A percentile compares a stretch with the other conserved stretches of the same genome.
Evolutionary conservation across 305 asterid genomes (phyloP).

Genomic region (Rubia occidens): DNA sequence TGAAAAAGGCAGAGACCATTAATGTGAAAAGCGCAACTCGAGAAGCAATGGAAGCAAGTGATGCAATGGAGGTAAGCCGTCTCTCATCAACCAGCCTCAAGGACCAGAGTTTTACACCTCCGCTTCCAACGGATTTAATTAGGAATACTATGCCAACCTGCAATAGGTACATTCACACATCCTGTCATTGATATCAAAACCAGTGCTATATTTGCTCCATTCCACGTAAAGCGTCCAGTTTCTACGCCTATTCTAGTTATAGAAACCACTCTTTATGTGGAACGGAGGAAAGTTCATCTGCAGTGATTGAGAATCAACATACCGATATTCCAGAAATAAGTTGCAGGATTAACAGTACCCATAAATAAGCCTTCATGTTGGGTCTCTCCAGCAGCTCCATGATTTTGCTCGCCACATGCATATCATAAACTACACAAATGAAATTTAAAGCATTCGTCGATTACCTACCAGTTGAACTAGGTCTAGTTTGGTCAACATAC

Average conservation of each 20-base stretch:
- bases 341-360: conserved; percentile 1
- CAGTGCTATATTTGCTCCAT: neutral
- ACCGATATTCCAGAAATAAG: conserved; percentile 1
- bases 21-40: neutral
- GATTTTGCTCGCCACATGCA: too few species aligned
- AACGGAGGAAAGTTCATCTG: neutral
- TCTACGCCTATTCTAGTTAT: too few species aligned
- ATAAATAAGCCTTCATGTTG: neutral
- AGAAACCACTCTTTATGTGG: neutral
- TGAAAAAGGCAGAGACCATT: neutral
- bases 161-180: too few species aligned
- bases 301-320: neutral
- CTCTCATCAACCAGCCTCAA: neutral
- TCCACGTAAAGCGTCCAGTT: too few species aligned
- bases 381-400: neutral
- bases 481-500: neutral
- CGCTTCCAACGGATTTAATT: neutral
- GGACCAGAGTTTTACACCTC: conserved; percentile 3
- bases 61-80: neutral
- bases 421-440: too few species aligned
- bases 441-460: too few species aligned
- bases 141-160: neutral
- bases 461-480: too few species aligned
- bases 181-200: neutral
- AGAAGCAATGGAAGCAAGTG: neutral